phyloP scores from a whole-genome alignment of 805 yeast species.

The Torulaspora microellipsoides region DNA sequence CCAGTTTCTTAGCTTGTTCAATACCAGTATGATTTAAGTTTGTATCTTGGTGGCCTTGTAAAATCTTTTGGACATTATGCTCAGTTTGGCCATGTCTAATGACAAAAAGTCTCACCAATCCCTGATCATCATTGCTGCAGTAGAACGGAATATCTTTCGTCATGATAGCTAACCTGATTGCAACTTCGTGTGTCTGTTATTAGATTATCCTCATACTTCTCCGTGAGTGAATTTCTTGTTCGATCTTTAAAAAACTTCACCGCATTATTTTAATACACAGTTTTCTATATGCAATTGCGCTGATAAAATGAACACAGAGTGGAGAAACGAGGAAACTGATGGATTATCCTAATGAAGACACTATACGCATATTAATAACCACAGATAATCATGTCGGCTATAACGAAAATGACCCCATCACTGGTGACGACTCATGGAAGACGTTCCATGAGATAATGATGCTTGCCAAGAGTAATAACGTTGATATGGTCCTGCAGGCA shows the following conservation, averaged over 20 bases:
- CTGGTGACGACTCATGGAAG: slow-evolving; percentile 85
- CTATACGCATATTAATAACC: slow-evolving; percentile 74
- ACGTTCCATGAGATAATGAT: slow-evolving; percentile 81
- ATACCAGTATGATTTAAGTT: slow-evolving; percentile 58
- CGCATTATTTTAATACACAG: no score
- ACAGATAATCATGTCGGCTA: slow-evolving; percentile 97
- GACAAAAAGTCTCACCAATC: slow-evolving; percentile 48
- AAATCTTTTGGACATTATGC: slow-evolving; percentile 58
- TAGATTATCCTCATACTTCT: no score
- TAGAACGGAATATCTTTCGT: slow-evolving; percentile 18
- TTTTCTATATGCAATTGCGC: no score
- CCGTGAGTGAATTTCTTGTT: no score
- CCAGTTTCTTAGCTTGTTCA: slow-evolving; percentile 56
- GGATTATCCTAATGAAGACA: slow-evolving; percentile 42
- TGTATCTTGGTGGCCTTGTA: slow-evolving; percentile 75
- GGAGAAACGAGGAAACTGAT: slow-evolving; percentile 6
- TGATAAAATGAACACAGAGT: not conserved
- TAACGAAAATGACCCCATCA: slow-evolving; percentile 80
- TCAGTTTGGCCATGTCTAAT: slow-evolving; percentile 85
- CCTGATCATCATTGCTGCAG: slow-evolving; percentile 34
- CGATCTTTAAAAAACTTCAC: no score
- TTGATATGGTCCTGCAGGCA: slow-evolving; percentile 84
- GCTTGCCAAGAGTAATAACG: slow-evolving; percentile 64
- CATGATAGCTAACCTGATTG: slow-evolving; percentile 9
- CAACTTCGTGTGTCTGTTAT: no score